A percentile compares a stretch with the other conserved stretches of the same genome.
Evolutionary conservation across 176 grass and related monocot species (phyloP).

Genomic region (Aechmea fasciata): DNA sequence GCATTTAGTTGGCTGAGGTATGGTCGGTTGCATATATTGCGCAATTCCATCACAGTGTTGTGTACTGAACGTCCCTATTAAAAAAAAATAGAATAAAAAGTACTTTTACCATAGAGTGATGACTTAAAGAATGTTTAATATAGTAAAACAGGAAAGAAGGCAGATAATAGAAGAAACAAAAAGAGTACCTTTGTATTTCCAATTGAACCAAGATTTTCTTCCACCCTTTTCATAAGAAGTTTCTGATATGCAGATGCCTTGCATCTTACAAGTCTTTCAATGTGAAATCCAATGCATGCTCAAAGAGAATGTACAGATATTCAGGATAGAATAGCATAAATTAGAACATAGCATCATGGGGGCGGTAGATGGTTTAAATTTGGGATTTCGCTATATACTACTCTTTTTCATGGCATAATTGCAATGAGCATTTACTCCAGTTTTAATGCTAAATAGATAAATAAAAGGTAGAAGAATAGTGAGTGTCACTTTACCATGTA

Average conservation of each 20-base stretch:
- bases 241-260: conserved; percentile 99
- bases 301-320: no score
- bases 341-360: no score
- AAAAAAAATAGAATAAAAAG: conserved; percentile 10
- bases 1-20: conserved; percentile 94
- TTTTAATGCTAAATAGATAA: no score
- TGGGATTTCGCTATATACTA: no score
- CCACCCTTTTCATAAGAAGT: conserved; percentile 93
- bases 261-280: conserved; percentile 92
- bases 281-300: background rate
- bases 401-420: no score
- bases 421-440: no score
- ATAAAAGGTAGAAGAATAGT: no score
- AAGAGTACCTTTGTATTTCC: conserved; percentile 62
- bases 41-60: conserved; percentile 97
- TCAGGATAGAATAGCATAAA: no score
- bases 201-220: conserved; percentile 86
- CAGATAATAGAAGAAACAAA: conserved; percentile 18
- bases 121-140: conserved; percentile 10
- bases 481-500: no score
- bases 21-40: conserved; percentile 99
- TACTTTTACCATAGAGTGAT: background rate
- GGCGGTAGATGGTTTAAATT: no score
- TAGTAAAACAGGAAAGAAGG: conserved; percentile 20
- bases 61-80: conserved; percentile 75